Evolutionary conservation across 2,329 filamentous ascomycete species (phyloP).

Genomic region (Zymoseptoria brevis): DNA sequence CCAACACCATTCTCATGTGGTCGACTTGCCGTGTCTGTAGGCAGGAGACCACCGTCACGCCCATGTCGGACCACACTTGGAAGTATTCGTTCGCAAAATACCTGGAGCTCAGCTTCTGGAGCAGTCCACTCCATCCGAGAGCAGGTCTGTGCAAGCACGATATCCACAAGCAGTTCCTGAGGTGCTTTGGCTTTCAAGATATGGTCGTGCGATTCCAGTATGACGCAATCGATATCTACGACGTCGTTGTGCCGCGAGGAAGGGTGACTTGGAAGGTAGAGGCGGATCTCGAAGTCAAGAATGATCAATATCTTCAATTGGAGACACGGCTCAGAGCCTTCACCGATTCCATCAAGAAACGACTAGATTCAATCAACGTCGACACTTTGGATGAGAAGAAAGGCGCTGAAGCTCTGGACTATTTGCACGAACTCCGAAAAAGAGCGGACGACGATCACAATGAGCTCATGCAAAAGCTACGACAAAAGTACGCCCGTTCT

Average conservation of each 20-base stretch:
- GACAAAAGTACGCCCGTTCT: slow-evolving; percentile 84
- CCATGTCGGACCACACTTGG: slow-evolving; percentile 91
- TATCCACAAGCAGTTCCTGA: slow-evolving; percentile 81
- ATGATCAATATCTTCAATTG: slow-evolving; percentile 75
- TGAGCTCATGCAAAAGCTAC: slow-evolving; percentile 65
- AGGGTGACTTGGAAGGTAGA: slow-evolving; percentile 97
- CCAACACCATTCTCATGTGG: slow-evolving; percentile 90
- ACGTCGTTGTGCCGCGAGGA: slow-evolving; percentile 84
- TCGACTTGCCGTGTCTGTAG: slow-evolving; percentile 89
- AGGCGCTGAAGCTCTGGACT: slow-evolving; percentile 67
- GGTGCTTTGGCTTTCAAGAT: slow-evolving; percentile 85
- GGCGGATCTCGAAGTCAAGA: slow-evolving; percentile 84
- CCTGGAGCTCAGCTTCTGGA: slow-evolving; percentile 95
- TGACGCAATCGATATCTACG: slow-evolving; percentile 83
- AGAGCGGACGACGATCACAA: slow-evolving; percentile 78
- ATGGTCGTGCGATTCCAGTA: slow-evolving; percentile 84
- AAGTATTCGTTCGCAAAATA: slow-evolving; percentile 99
- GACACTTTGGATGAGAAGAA: slow-evolving; percentile 88
- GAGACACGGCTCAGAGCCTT: slow-evolving; percentile 79
- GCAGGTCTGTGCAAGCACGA: slow-evolving; percentile 80
- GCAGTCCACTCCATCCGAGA: slow-evolving; percentile 66
- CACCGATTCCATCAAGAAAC: slow-evolving; percentile 74
- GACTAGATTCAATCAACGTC: slow-evolving; percentile 80
- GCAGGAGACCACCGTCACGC: slow-evolving; percentile 78
- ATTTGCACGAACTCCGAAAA: slow-evolving; percentile 70